Evolutionary conservation across 257 asterid genomes (phyloP).

Genomic region (Anisodus tanguticus): DNA sequence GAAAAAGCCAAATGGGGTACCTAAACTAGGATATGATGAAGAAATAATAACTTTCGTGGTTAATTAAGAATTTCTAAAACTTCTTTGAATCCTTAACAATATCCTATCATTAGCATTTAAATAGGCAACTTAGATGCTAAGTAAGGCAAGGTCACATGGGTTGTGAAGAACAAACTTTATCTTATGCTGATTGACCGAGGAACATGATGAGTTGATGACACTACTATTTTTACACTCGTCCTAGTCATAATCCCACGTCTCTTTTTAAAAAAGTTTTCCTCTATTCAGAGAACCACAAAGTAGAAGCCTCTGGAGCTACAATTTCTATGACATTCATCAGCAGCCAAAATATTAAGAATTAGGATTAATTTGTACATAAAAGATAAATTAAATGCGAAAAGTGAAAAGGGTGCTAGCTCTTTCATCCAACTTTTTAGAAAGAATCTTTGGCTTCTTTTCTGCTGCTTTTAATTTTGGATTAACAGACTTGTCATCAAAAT

Average conservation of each 20-base stretch:
- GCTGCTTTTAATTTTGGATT: slow-evolving; percentile 29
- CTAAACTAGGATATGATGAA: not conserved
- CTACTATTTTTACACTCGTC: slow-evolving; percentile 37
- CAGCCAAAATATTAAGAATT: not conserved
- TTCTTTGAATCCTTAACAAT: not conserved
- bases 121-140: slow-evolving; percentile 51
- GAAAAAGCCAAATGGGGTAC: not conserved
- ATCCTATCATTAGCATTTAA: not conserved
- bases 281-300: not conserved
- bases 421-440: slow-evolving; percentile 37
- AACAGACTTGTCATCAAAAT: not conserved
- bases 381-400: slow-evolving; percentile 24
- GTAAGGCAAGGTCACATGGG: slow-evolving; percentile 61
- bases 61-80: not conserved
- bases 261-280: not conserved
- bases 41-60: not conserved
- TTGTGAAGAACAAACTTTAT: not conserved
- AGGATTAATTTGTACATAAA: not conserved
- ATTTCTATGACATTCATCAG: not conserved
- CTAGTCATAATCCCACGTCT: slow-evolving; percentile 39
- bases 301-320: not conserved
- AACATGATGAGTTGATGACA: slow-evolving; percentile 32
- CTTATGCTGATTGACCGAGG: slow-evolving; percentile 31
- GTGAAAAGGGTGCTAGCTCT: not conserved
- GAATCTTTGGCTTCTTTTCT: slow-evolving; percentile 44